phyloP scores from a whole-genome alignment of 441 rosid species.

The Pelargonium fulgidum region DNA sequence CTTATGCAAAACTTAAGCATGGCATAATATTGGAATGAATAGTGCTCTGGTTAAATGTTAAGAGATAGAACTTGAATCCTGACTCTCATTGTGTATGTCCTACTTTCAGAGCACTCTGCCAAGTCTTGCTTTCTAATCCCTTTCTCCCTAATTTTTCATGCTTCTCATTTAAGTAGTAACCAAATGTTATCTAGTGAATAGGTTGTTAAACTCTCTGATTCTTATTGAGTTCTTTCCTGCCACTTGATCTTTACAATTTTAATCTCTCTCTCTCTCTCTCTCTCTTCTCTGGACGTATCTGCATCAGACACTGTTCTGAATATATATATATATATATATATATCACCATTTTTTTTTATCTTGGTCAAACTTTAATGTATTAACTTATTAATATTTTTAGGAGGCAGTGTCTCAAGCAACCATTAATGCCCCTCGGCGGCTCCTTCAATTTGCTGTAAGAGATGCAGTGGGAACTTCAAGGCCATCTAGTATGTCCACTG shows the following conservation, averaged over 20 bases:
- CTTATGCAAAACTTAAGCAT: neutral
- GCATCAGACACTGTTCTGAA: neutral
- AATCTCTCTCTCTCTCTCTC: neutral
- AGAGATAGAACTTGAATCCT: neutral
- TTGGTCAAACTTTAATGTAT: constrained; percentile 11
- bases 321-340: no score
- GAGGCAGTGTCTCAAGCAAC: constrained; percentile 46
- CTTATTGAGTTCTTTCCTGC: neutral
- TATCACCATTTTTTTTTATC: neutral
- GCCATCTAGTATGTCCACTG: constrained; percentile 36
- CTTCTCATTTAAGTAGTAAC: neutral
- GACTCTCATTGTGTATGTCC: no score
- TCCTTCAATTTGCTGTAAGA: constrained; percentile 90
- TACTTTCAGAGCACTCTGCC: no score
- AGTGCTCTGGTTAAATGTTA: neutral
- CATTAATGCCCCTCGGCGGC: constrained; percentile 67
- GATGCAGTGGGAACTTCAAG: constrained; percentile 76
- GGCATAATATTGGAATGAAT: neutral
- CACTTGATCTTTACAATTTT: neutral
- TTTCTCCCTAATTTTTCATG: neutral
- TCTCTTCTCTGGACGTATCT: neutral
- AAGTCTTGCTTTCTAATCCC: no score
- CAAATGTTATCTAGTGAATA: neutral
- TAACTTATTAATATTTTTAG: constrained; percentile 29
- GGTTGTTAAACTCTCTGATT: neutral